Base-by-base conservation (phyloP, 208 protist species). In the Trypanosoma vivax region DNA sequence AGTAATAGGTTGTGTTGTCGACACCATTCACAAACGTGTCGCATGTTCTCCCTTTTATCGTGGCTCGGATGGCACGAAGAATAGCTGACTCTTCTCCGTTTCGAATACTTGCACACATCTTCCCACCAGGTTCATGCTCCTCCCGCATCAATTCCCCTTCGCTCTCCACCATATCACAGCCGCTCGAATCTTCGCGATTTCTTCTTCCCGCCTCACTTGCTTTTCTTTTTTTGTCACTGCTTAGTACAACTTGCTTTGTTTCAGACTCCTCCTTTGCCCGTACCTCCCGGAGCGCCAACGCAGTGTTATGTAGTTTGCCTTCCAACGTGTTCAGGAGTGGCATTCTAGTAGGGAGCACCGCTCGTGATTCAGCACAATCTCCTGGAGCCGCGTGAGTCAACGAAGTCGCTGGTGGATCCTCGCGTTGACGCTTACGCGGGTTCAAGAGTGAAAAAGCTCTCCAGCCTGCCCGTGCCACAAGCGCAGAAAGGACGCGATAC, bases 401-500 rank as follows among this genome's bases (percentile, higher is more conserved):
- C 2, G 21, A 23, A 21, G 30, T 49, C 23, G n/a, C 19, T 4
- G 21, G 18, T 4, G 21, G 37, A 2, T 33, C n/a, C 13, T 50
- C 30, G n/a, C 28, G 34, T 13, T 21, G 34, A 33, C 30, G 24
- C 27, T 43, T 35, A 25, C 45, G 51, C 29, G 48, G 23, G 25
- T 28, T 25, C 23, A 14, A 13, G 16, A 49, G 7, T 18, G 10
- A 27, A 11, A 40, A 28, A 16, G 29, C 35, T 19, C 60, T 31
- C 38, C 52, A 33, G 1, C 64, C 45, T 35, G 57, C 43, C 21
- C 48, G 33, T 6, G 60, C 49, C 1, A 55, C 51, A 7, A 71
- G 49, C n/a, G 67, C 50, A 1, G 69, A 62, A 4, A 68, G 51
- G 7, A 88, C 52, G 3, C 73, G 67, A 41, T 88, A 88, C 25